These are phyloP conservation scores for Brassica incana DNA, from an alignment of 345 rosid genomes.

Conservation along the genomic window DNA sequence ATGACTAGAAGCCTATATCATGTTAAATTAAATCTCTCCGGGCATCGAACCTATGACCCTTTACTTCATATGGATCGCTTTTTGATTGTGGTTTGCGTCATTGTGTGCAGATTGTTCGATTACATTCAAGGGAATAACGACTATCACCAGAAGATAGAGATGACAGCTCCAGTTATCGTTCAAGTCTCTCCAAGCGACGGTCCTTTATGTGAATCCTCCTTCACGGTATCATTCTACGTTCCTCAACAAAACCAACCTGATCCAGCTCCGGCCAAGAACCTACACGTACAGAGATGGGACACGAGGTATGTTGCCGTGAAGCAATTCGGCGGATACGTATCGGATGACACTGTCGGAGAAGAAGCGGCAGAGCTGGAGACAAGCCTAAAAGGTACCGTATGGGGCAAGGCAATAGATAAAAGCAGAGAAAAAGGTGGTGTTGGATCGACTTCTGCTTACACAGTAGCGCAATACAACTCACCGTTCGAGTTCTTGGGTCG, in stretches of 20 bases:
- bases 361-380: background rate
- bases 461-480: background rate
- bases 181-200: background rate
- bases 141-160: background rate
- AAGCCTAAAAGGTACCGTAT: background rate
- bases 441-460: background rate
- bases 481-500: constrained; percentile 6
- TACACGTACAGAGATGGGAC: constrained; percentile 7
- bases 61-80: background rate
- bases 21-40: too few species aligned
- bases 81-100: background rate
- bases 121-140: constrained; percentile 5
- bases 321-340: background rate
- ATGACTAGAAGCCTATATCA: too few species aligned
- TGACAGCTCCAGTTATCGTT: constrained; percentile 1
- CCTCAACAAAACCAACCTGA: background rate
- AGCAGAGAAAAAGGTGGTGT: background rate
- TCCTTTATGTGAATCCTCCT: background rate
- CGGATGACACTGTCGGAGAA: background rate
- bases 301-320: background rate
- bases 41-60: too few species aligned
- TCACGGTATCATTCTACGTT: background rate
- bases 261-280: background rate
- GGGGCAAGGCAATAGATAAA: background rate
- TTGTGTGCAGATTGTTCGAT: background rate